Percentiles rank a stretch among this genome's conserved stretches.
phyloP scores from a whole-genome alignment of 371 early-diverging fungal species.

The Gilbertella persicaria region DNA sequence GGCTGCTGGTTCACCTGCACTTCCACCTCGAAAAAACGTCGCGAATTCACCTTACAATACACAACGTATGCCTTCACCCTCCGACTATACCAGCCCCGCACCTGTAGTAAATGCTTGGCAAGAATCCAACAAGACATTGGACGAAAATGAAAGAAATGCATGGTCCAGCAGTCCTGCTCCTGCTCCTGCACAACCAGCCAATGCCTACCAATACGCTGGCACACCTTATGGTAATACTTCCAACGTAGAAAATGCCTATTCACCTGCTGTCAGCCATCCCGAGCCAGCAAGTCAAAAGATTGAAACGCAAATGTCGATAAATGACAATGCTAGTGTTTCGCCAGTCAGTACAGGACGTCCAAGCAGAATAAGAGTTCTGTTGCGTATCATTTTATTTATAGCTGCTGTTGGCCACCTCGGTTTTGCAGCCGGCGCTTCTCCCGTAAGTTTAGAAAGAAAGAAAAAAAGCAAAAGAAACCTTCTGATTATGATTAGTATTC shows the following conservation, averaged over 20 bases:
- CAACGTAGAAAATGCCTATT: conserved; percentile 21
- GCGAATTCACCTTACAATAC: conserved; percentile 14
- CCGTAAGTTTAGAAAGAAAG: too few species aligned
- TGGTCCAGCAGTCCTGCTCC: conserved; percentile 4
- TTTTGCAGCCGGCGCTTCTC: conserved; percentile 53
- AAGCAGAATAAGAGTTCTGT: conserved; percentile 32
- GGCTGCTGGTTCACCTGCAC: conserved; percentile 16
- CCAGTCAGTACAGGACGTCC: conserved; percentile 14
- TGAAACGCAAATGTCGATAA: conserved; percentile 9
- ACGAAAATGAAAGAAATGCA: conserved; percentile 11
- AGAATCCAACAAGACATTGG: conserved; percentile 29
- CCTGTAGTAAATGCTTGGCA: conserved; percentile 24
- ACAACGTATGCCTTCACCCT: conserved; percentile 39
- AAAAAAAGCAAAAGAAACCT: not conserved
- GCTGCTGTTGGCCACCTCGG: conserved; percentile 46
- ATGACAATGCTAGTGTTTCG: not conserved
- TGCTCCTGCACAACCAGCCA: conserved; percentile 6
- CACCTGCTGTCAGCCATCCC: conserved; percentile 1
- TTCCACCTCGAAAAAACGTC: conserved; percentile 20
- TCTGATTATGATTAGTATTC: conserved; percentile 27
- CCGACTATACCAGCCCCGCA: conserved; percentile 29
- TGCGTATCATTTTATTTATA: conserved; percentile 43
- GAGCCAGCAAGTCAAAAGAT: conserved; percentile 2
- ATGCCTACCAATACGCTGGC: conserved; percentile 35
- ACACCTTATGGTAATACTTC: conserved; percentile 25